Evolutionary conservation across 78 protist species (phyloP), one percentile per base, ranked within the genome.

Genomic region (Dictyostelium citrinum): DNA sequence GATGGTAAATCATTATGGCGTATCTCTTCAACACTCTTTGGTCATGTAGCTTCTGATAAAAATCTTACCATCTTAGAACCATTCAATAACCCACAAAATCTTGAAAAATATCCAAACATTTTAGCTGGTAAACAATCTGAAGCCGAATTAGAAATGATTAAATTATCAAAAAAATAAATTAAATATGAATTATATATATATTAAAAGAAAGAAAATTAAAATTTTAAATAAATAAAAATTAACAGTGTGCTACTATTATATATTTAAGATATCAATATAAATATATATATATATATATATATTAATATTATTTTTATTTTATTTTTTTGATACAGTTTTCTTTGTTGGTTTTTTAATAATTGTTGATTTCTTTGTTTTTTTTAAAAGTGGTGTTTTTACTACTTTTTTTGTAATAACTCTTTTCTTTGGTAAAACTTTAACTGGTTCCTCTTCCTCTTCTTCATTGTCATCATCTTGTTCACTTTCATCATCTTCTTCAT

Each of bases 21-120:
- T 29, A 86, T 98, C 39, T 97, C 98, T 6, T 96, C 98, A 27
- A 98, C 99, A 7, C 67, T 97, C 27, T 98, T 98, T 83, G 71
- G 96, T 46, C 98, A 98, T 90, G 80, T 96, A 20, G 96, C 96
- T 14, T 95, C 97, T 0, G 98, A 96, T 64, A 29, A 82, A 27
- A 9, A n/a, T 49, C 64, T 95, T 9, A 37, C 68, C 17, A 27
- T 79, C 20, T 37, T 91, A 11, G 83, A 70, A 80, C 90, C 88
- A 55, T 91, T 82, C 71, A 27, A 43, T 22, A 82, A 49, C 20
- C 68, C 64, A 20, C 71, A 41, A 61, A 91, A 39, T n/a, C 49
- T 51, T 1, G 35, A 70, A 22, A 91, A 84, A 71, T 91, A 91
- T 45, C 95, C 95, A 78, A 41, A 29, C 33, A 78, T 58, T 27